Evolutionary conservation across 2,329 filamentous ascomycete genomes (phyloP), one percentile per base, ranked within the genome.

Genomic region (Blastomyces percursus): DNA sequence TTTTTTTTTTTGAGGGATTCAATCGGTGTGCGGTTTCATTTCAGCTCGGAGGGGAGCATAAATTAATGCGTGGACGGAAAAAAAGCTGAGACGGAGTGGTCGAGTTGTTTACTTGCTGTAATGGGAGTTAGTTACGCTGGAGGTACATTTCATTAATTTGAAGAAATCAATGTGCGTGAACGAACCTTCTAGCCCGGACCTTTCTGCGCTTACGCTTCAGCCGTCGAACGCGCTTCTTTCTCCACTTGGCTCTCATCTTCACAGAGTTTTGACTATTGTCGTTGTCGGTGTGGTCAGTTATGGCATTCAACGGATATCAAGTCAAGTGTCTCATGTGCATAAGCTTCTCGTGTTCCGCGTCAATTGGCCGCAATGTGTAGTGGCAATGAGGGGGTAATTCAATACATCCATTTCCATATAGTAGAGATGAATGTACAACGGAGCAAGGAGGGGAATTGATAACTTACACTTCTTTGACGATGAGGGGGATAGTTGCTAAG

Each of bases 151-250:
- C 21, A 5, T 14, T 51, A 19, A 7, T 46, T n/a, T 19, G 42
- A 46, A 19, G 19, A n/a, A 46, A 5, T 0, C 8, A 46, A 38
- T 63, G 32, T 35, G 32, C 32, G 32, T 35, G 51, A 67, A 81
- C 91, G 86, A 85, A 97, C 94, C 87, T 92, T 84, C 94, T 84
- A 76, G 93, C 94, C 80, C 94, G 87, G 83, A 94, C 96, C 93
- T 99, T 99, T 91, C 94, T 95, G 84, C 94, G 91, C 92, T 99
- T 99, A 79, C 92, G 89, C 89, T 97, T 97, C 81, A 99, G 91
- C 82, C 94, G 88, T 77, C 94, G 86, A 83, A 96, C 92, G 80
- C 94, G 87, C 93, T 99, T 99, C 90, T 99, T 99, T 86, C 93
- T 94, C 94, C 94, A 97, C 86, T 97, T 97, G 79, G 91, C 92